phyloP scores from a whole-genome alignment of 768 basidiomycete genomes.

The Rhizopogon rudus region DNA sequence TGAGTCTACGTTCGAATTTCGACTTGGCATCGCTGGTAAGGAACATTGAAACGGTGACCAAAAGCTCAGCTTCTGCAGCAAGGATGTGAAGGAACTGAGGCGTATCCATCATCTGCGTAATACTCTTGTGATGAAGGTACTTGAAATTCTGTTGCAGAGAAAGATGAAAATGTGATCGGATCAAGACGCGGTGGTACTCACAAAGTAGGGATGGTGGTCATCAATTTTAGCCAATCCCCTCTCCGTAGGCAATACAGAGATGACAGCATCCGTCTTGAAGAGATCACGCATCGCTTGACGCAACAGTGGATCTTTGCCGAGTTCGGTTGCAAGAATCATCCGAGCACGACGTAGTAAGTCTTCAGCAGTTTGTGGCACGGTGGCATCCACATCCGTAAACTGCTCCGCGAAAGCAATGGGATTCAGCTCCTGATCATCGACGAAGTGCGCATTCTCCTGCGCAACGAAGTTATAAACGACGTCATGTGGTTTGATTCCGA shows the following conservation, averaged over 20 bases:
- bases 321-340: conserved; percentile 82
- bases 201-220: conserved; percentile 67
- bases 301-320: conserved; percentile 89
- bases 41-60: conserved; percentile 72
- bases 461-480: conserved; percentile 81
- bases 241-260: conserved; percentile 85
- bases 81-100: conserved; percentile 90
- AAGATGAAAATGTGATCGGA: background rate
- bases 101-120: conserved; percentile 60
- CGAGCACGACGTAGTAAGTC: conserved; percentile 71
- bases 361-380: conserved; percentile 52
- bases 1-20: conserved; percentile 71
- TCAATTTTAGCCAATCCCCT: conserved; percentile 75
- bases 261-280: conserved; percentile 69
- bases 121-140: conserved; percentile 79
- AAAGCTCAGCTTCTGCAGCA: conserved; percentile 82
- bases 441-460: conserved; percentile 55
- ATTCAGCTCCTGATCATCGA: conserved; percentile 76
- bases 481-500: conserved; percentile 77
- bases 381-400: conserved; percentile 67
- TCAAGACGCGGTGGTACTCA: conserved; percentile 30
- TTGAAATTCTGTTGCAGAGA: conserved; percentile 74
- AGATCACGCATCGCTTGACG: conserved; percentile 69
- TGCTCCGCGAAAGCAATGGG: conserved; percentile 84
- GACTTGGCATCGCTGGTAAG: conserved; percentile 58